Evolutionary conservation across 2,329 filamentous ascomycete genomes (phyloP).

Genomic region (Paecilomyces sp.): DNA sequence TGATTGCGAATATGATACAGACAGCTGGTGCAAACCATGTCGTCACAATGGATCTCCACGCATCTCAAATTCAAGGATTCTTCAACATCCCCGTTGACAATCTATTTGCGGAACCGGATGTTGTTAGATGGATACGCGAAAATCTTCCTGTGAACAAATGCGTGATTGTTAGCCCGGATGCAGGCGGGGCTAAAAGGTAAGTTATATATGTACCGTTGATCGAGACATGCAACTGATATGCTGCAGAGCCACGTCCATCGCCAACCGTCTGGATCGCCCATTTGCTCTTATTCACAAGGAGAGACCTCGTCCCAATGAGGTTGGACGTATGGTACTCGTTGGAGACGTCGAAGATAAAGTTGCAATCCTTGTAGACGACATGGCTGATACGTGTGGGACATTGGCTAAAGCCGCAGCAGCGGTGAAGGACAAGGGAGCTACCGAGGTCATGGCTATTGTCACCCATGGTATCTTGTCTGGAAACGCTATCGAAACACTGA

Average conservation of each 20-base stretch:
- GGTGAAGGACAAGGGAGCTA: constrained; percentile 77
- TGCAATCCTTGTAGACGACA: constrained; percentile 94
- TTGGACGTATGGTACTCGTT: constrained; percentile 91
- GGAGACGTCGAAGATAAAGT: constrained; percentile 86
- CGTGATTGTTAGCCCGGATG: constrained; percentile 92
- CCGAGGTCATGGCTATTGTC: constrained; percentile 87
- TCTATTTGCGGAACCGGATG: constrained; percentile 88
- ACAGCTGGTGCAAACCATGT: constrained; percentile 88
- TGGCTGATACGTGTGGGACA: constrained; percentile 94
- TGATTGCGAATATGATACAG: constrained; percentile 97
- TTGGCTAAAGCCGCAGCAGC: constrained; percentile 82
- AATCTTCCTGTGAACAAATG: constrained; percentile 75
- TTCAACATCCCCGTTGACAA: constrained; percentile 80
- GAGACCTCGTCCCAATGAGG: constrained; percentile 81
- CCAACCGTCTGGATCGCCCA: constrained; percentile 79
- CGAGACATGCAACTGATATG: neutral
- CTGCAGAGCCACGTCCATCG: constrained; percentile 74
- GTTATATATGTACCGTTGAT: neutral
- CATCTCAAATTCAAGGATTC: constrained; percentile 90
- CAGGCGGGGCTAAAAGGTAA: constrained; percentile 73
- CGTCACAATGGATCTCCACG: constrained; percentile 94
- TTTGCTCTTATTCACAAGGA: constrained; percentile 98
- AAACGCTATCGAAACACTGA: constrained; percentile 78
- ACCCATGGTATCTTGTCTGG: constrained; percentile 89
- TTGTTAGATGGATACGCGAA: constrained; percentile 83